phyloP scores from a whole-genome alignment of 73 alveolate genomes.

The Breviolum minutum region DNA sequence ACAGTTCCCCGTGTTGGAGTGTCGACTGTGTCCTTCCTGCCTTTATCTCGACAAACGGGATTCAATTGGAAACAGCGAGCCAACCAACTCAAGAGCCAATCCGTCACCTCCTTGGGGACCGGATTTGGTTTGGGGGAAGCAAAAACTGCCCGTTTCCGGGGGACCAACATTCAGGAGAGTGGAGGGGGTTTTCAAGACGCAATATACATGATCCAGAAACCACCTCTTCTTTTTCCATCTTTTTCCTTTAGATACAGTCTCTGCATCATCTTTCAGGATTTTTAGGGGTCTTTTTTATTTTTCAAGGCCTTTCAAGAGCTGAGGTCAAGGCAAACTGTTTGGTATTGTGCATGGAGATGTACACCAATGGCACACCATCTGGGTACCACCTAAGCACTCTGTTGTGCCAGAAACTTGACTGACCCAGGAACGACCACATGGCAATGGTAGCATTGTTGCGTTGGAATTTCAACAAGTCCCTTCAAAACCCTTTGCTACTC shows the following conservation, averaged over 20 bases:
- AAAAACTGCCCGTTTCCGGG: not conserved
- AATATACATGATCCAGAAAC: not conserved
- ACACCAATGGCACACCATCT: conserved; percentile 62
- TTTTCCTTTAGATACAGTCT: too few relatives aligned
- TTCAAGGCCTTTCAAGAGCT: not conserved
- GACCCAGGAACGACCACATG: not conserved
- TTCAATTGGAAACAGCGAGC: conserved; percentile 52
- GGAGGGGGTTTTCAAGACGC: not conserved
- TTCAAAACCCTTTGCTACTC: too few relatives aligned
- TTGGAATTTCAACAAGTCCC: too few relatives aligned
- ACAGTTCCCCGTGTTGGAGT: not conserved
- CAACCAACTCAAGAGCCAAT: conserved; percentile 71
- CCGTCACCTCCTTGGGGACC: conserved; percentile 40
- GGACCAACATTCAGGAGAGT: not conserved
- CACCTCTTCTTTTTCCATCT: not conserved
- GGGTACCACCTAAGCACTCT: conserved; percentile 64
- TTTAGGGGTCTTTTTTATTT: not conserved
- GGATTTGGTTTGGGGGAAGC: not conserved
- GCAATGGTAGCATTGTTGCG: not conserved
- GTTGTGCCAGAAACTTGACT: not conserved
- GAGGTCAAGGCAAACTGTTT: conserved; percentile 42
- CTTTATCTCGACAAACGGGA: conserved; percentile 14
- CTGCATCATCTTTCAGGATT: not conserved
- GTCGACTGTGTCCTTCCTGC: not conserved
- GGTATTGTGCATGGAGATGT: conserved; percentile 95